phyloP scores from a whole-genome alignment of 2,329 filamentous ascomycete species.

The Cytospora leucostoma region DNA sequence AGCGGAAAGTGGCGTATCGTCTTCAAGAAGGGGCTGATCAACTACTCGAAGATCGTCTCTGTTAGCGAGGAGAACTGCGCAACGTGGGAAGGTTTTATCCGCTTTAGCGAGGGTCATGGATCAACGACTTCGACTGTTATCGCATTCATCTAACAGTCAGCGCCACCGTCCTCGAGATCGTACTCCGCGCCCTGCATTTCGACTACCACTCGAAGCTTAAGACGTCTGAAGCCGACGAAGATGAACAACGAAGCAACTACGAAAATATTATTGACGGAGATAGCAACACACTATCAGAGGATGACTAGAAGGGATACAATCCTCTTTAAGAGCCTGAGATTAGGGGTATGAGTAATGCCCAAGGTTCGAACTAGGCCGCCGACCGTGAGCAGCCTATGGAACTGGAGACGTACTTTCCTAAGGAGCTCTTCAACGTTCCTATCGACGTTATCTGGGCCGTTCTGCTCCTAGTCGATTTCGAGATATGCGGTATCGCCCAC shows the following conservation, averaged over 20 bases:
- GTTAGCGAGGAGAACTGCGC: too few relatives aligned
- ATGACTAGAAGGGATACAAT: not conserved
- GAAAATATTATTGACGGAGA: too few relatives aligned
- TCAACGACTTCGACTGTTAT: too few relatives aligned
- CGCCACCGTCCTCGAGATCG: not conserved
- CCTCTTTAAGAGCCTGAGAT: not conserved
- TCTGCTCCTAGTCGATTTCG: not conserved
- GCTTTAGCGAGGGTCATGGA: too few relatives aligned
- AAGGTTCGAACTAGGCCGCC: not conserved
- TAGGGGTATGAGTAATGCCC: not conserved
- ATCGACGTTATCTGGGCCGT: conserved; percentile 7
- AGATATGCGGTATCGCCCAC: too few relatives aligned
- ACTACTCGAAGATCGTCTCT: too few relatives aligned
- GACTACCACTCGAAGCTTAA: not conserved
- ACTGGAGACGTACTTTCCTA: not conserved
- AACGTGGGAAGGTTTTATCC: too few relatives aligned
- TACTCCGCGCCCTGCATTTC: not conserved
- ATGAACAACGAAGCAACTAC: too few relatives aligned
- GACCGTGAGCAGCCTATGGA: not conserved
- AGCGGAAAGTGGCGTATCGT: too few relatives aligned
- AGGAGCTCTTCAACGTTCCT: not conserved
- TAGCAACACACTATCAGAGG: not conserved
- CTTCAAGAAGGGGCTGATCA: too few relatives aligned
- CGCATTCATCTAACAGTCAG: too few relatives aligned
- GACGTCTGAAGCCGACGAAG: not conserved